Conservation (phyloP, 2,329 filamentous ascomycete genomes). For the Verticillium albo-atrum region DNA sequence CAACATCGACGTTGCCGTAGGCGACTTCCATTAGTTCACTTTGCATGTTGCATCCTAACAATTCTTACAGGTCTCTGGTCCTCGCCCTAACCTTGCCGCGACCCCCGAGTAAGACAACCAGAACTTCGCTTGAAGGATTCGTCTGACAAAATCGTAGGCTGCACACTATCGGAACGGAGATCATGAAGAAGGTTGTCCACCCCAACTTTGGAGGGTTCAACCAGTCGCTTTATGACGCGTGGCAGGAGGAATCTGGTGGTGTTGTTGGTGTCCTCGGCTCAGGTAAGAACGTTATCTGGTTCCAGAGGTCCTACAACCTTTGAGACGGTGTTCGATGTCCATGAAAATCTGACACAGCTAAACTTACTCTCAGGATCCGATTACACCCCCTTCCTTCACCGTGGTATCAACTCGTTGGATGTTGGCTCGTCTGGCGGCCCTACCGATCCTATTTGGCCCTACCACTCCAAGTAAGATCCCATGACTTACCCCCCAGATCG, state of each 20-base stretch:
- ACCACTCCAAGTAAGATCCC: slow-evolving; percentile 54
- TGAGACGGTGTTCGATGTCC: too few species aligned
- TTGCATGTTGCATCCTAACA: too few species aligned
- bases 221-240: slow-evolving; percentile 34
- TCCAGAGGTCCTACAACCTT: too few species aligned
- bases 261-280: slow-evolving; percentile 51
- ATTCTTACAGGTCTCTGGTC: slow-evolving; percentile 37
- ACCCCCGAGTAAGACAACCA: slow-evolving; percentile 48
- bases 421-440: slow-evolving; percentile 43
- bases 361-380: slow-evolving; percentile 50
- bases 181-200: slow-evolving; percentile 53
- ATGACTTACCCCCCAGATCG: too few species aligned
- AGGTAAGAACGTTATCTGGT: slow-evolving; percentile 14
- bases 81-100: slow-evolving; percentile 49
- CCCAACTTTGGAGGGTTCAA: slow-evolving; percentile 53
- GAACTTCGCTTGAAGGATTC: neutral
- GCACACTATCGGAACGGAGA: slow-evolving; percentile 59
- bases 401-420: slow-evolving; percentile 44
- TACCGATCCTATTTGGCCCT: slow-evolving; percentile 61
- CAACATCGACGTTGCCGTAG: slow-evolving; percentile 68
- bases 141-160: slow-evolving; percentile 25
- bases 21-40: slow-evolving; percentile 26
- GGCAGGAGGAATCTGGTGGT: slow-evolving; percentile 28
- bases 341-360: too few species aligned
- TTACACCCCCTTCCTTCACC: slow-evolving; percentile 63